Conservation (phyloP, 2,329 filamentous ascomycete species). For the Curvularia verruculosa region DNA sequence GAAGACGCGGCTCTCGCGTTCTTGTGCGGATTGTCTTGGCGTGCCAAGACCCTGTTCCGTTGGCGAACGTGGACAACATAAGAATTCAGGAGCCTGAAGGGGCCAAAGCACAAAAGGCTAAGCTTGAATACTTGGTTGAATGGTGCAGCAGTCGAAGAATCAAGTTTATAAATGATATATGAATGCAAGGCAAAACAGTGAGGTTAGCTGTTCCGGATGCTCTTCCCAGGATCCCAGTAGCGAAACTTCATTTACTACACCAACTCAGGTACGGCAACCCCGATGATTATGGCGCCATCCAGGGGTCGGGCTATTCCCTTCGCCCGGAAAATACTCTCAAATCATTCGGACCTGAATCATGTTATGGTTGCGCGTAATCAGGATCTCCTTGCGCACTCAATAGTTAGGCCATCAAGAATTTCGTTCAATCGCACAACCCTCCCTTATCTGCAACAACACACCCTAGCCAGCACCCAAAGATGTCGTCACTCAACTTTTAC, state of each 20-base stretch:
- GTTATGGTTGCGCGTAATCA: neutral
- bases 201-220: constrained; percentile 13
- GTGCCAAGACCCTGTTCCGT: neutral
- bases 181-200: constrained; percentile 8
- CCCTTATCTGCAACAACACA: neutral
- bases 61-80: neutral
- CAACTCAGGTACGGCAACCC: constrained; percentile 12
- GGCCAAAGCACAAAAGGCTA: too few species aligned
- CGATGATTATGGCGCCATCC: constrained; percentile 26
- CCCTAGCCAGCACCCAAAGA: neutral
- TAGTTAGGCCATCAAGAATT: constrained; percentile 1
- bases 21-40: neutral
- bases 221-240: constrained; percentile 5
- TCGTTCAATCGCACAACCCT: neutral
- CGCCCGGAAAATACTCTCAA: neutral
- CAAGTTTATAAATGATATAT: neutral
- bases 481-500: constrained; percentile 34
- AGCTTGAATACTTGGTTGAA: neutral
- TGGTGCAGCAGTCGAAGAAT: neutral
- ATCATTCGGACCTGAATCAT: neutral
- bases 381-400: neutral
- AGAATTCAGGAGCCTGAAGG: neutral
- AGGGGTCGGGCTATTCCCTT: constrained; percentile 14
- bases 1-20: neutral
- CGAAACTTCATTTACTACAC: constrained; percentile 4